Conservation (phyloP, 805 yeast species). For the Tetrapisispora nanseiensis region DNA sequence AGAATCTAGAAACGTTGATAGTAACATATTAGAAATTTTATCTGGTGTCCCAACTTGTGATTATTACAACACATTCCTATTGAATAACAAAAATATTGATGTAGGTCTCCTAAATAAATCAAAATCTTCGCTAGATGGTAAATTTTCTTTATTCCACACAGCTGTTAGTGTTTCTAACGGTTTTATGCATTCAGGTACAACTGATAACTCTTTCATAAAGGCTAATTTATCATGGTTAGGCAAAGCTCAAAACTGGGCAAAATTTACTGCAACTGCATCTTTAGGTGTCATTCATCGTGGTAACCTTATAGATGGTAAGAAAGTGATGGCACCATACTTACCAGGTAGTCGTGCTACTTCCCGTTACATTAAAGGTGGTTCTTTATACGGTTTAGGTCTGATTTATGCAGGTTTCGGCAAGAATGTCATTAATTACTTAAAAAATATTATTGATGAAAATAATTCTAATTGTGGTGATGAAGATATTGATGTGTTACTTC, state of each 20-base stretch:
- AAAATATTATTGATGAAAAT: conserved; percentile 60
- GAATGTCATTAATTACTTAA: conserved; percentile 71
- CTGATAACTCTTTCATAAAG: conserved; percentile 87
- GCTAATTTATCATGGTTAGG: conserved; percentile 91
- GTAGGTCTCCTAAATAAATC: conserved; percentile 70
- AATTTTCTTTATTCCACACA: conserved; percentile 88
- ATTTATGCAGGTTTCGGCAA: conserved; percentile 94
- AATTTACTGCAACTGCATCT: conserved; percentile 95
- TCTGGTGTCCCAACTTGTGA: conserved; percentile 94
- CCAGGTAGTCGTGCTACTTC: conserved; percentile 56
- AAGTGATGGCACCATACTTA: conserved; percentile 79
- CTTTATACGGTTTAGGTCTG: conserved; percentile 84
- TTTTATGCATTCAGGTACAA: conserved; percentile 90
- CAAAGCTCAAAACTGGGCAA: conserved; percentile 97
- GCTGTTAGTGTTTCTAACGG: conserved; percentile 94
- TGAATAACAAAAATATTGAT: conserved; percentile 82
- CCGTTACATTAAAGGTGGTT: conserved; percentile 90
- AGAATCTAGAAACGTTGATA: conserved; percentile 24
- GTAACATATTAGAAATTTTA: conserved; percentile 56
- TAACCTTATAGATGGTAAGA: conserved; percentile 81
- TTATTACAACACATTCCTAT: conserved; percentile 76
- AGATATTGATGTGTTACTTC: conserved; percentile 74
- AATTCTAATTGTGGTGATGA: conserved; percentile 48
- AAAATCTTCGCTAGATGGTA: conserved; percentile 74
- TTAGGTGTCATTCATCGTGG: conserved; percentile 96